Evolutionary conservation across 441 rosid species (phyloP), one percentile per base, ranked within the genome.

Genomic region (Adansonia madagascariensis): DNA sequence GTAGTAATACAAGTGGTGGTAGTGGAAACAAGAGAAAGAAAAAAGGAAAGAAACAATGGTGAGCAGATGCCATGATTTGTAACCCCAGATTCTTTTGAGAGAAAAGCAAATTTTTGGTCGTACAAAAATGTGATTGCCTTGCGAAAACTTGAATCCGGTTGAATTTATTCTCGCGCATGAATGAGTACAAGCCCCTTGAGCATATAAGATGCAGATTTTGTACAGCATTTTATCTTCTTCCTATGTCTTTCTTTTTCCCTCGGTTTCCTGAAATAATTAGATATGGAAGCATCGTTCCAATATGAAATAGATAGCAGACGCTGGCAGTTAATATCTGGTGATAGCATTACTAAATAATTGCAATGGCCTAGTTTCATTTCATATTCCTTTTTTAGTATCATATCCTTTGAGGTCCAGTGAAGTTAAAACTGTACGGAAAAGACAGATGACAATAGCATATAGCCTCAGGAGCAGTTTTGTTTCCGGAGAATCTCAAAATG

Each of bases 1-100:
- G 86, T 20, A 52, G 81, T 49, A 71, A 80, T 66, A 76, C 82
- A 8, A 66, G 84, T 5, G 56, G 90, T 15, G 62, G 81, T n/a
- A 72, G 85, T 3, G 75, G 88, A 77, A 83, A 77, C 86, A 90
- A 87, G 89, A 92, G 85, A 77, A 92, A 89, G 94, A 91, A 89
- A 76, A 95, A 84, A 63, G 97, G 97, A 52, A 91, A 90, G 89
- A 95, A 89, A 82, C 92, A 35, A 35, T 35, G 41, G 41, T 35
- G 41, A 35, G 41, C 41, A 35, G 41, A 35, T 35, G 41, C 41
- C 41, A 8, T 75, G 55, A n/a, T 27, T n/a, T 31, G 14, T 31
- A 17, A 12, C 10, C 52, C 64, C 43, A 47, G 55, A 69, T 47
- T 55, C 22, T 1, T 4, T 39, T 11, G 31, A 41, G 55, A 6